Percentiles rank a stretch among this genome's conserved stretches.
phyloP scores from a whole-genome alignment of 1,284 basidiomycete species.

The Rhodotorula glutinis region DNA sequence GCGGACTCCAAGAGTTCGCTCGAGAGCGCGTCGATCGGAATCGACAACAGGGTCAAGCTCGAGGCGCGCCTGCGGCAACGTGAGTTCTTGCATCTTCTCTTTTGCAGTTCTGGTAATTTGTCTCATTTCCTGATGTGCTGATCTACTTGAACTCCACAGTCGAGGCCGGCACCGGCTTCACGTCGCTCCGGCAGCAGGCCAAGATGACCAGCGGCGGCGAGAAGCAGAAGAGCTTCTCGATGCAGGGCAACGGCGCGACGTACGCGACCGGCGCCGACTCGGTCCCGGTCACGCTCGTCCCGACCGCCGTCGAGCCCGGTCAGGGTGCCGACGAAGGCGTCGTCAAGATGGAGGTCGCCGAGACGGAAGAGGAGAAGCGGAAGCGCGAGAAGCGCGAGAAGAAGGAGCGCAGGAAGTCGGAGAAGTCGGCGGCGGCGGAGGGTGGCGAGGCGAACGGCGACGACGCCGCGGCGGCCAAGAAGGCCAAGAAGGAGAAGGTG shows the following conservation, averaged over 20 bases:
- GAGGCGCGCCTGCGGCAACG: constrained; percentile 83
- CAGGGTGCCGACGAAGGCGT: constrained; percentile 22
- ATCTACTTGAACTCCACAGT: constrained; percentile 47
- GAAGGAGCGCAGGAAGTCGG: constrained; percentile 56
- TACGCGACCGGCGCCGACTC: constrained; percentile 74
- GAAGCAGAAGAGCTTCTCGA: constrained; percentile 63
- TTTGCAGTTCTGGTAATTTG: too few species aligned
- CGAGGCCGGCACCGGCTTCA: constrained; percentile 74
- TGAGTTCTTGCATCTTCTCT: neutral
- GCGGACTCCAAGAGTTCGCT: constrained; percentile 79
- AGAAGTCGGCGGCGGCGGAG: constrained; percentile 21
- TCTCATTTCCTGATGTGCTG: neutral
- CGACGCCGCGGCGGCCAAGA: neutral
- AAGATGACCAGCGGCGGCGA: constrained; percentile 35
- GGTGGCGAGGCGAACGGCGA: constrained; percentile 48
- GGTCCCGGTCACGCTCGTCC: constrained; percentile 55
- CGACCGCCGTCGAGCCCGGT: constrained; percentile 53
- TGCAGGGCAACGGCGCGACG: constrained; percentile 64
- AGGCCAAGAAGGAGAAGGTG: constrained; percentile 44
- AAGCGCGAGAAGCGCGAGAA: constrained; percentile 49
- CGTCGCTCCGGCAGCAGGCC: constrained; percentile 50
- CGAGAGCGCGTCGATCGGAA: constrained; percentile 74
- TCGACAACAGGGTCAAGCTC: constrained; percentile 90
- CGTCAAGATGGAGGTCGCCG: constrained; percentile 62
- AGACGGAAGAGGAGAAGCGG: constrained; percentile 58